These are phyloP conservation scores for Aspergillus versicolor DNA, from an alignment of 2,329 filamentous ascomycete species.

Conservation along the genomic window DNA sequence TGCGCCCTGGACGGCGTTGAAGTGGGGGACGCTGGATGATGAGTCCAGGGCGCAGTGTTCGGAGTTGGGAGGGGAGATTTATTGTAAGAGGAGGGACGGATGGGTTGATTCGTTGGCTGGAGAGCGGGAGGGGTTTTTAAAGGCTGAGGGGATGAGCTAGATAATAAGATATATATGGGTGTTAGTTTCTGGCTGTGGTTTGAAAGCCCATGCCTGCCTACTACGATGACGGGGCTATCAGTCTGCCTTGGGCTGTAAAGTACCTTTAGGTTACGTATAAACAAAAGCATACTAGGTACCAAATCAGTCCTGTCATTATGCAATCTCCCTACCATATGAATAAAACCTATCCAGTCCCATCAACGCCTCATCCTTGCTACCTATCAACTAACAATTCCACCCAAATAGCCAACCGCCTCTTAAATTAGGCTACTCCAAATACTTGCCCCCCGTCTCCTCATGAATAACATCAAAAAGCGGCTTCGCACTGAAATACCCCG, in stretches of 20 bases:
- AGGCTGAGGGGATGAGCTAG: neutral
- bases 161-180: neutral
- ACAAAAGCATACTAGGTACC: no score
- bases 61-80: constrained; percentile 22
- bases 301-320: no score
- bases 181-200: neutral
- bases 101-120: constrained; percentile 18
- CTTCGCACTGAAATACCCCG: constrained; percentile 70
- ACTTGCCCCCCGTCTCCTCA: constrained; percentile 58
- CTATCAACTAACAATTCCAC: no score
- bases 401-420: no score
- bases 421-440: constrained; percentile 36
- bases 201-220: no score
- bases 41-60: constrained; percentile 7
- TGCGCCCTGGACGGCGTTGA: constrained; percentile 15
- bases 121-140: constrained; percentile 5
- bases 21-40: constrained; percentile 25
- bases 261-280: no score
- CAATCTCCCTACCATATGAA: no score
- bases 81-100: constrained; percentile 20
- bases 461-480: constrained; percentile 70
- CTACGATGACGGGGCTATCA: no score
- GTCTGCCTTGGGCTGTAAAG: no score
- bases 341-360: no score
- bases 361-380: no score